phyloP scores from a whole-genome alignment of 148 eudicot genomes.

The Gaultheria prostrata region DNA sequence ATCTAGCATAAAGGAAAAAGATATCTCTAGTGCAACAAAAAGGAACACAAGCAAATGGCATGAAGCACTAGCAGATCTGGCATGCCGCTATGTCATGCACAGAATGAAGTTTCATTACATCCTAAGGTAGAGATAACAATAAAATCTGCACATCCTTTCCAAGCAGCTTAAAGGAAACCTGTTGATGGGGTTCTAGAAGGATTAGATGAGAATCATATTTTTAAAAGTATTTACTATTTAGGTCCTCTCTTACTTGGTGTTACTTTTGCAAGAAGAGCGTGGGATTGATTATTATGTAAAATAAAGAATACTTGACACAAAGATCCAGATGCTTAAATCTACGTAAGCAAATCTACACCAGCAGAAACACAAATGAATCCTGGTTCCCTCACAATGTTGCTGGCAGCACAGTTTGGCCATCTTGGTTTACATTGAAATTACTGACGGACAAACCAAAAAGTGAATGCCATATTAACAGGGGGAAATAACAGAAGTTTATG shows the following conservation, averaged over 20 bases:
- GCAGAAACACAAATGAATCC: not conserved
- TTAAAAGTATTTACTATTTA: not conserved
- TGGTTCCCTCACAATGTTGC: not conserved
- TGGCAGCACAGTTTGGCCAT: not conserved
- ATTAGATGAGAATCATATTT: not conserved
- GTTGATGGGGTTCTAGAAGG: not conserved
- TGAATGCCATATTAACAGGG: not conserved
- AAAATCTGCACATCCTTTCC: not conserved
- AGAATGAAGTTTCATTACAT: not conserved
- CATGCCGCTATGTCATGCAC: not conserved
- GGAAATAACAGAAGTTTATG: not conserved
- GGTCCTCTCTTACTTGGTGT: no score
- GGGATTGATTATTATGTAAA: not conserved
- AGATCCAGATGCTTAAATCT: not conserved
- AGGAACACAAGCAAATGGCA: not conserved
- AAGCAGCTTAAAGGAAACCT: not conserved
- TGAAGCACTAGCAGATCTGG: not conserved
- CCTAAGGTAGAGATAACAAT: no score
- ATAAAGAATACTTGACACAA: not conserved
- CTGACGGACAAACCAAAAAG: not conserved
- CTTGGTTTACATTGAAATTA: not conserved
- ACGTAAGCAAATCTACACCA: not conserved
- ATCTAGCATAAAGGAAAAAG: constrained; percentile 9
- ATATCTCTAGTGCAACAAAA: no score
- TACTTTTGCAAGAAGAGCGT: no score